Base-by-base conservation (phyloP, 2,329 filamentous ascomycete species). In the Hypoxylon sp. region DNA sequence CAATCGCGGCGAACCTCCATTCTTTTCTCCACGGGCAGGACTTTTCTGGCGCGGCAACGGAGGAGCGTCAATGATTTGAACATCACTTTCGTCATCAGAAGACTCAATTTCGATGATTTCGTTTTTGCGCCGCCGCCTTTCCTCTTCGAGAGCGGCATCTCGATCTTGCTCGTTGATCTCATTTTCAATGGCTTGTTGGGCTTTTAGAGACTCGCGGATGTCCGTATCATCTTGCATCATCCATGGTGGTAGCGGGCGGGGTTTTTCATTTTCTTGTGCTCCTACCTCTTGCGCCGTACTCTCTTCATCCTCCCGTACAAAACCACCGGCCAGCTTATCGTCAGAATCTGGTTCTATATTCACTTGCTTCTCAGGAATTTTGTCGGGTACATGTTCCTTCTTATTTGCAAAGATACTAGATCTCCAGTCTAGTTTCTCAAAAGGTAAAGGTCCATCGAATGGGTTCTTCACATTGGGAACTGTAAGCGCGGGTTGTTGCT, bases 371-470 rank as follows among this genome's bases (percentile, higher is more conserved):
- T 61, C 65, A 2, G 46, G 43, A 9, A 67, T 50, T n/a, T 77
- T 75, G 3, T 73, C 65, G 6, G 70, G 46, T 11, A 56, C 36
- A 23, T 75, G 67, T 3, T 73, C 68, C 9, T 77, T 70, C 60
- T 82, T 83, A 68, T 82, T 84, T 4, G 79, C 80, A 65, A 89
- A 89, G 1, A 89, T 82, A 1, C 84, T 86, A 2, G 87, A 90
- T 56, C 87, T 90, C 84, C 87, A 89, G 48, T 91, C 89, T 1
- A 97, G 84, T 75, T 93, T 95, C 73, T 97, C 94, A 75, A 99
- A 99, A 0, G 96, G 96, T 4, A 99, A 80, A 0, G 94, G 93
- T 0, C 95, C 95, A 70, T 88, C 88, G 75, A 97, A 89, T 0
- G 88, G 84, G 72, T 89, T 88, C 70, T 87, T 88, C 36, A 86